Conservation (phyloP, 768 basidiomycete species). For the Terana coerulea region DNA sequence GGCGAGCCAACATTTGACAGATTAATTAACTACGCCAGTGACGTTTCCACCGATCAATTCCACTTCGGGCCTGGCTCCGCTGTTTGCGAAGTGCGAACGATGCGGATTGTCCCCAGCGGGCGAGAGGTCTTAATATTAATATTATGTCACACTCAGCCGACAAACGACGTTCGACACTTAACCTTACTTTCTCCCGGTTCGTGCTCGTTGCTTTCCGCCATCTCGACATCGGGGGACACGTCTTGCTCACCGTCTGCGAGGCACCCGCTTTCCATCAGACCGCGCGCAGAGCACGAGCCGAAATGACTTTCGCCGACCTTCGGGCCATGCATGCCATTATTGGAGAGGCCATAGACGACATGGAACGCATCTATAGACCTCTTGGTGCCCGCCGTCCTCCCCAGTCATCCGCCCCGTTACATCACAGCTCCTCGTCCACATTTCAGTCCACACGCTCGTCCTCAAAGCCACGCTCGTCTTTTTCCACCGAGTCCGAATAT, state of each 20-base stretch:
- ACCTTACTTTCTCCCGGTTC: neutral
- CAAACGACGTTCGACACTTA: neutral
- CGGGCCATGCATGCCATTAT: conserved; percentile 63
- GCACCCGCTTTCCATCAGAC: neutral
- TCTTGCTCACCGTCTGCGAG: neutral
- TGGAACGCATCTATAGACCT: conserved; percentile 48
- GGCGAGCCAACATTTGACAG: neutral
- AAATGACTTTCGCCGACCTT: conserved; percentile 59
- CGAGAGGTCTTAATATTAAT: neutral
- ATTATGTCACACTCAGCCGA: neutral
- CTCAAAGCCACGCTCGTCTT: conserved; percentile 2
- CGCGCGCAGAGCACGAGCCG: neutral
- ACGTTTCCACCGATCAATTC: neutral
- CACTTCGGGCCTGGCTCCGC: neutral
- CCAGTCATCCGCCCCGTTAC: conserved; percentile 7
- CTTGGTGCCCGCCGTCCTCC: conserved; percentile 3
- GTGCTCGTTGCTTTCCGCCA: neutral
- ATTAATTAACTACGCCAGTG: neutral
- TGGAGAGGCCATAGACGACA: conserved; percentile 64
- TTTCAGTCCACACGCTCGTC: neutral
- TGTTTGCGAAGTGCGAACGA: conserved; percentile 1
- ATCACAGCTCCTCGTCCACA: neutral
- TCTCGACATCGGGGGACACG: neutral
- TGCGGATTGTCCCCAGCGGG: neutral
- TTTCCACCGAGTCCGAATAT: conserved; percentile 7